phyloP scores from a whole-genome alignment of 345 rosid species.

The Pistacia vera region DNA sequence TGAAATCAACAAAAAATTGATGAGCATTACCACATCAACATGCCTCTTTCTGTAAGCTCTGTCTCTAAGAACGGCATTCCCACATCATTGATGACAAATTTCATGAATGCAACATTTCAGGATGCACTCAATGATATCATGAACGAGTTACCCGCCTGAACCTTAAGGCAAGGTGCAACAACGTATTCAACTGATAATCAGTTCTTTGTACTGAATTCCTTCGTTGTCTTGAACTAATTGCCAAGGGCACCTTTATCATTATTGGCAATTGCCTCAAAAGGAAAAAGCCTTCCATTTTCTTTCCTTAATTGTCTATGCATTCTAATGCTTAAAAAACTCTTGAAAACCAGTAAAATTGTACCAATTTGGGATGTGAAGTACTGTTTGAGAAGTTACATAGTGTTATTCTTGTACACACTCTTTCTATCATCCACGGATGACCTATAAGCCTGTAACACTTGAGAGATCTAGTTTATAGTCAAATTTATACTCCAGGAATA shows the following conservation, averaged over 20 bases:
- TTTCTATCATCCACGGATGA: not conserved
- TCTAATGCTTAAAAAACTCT: not conserved
- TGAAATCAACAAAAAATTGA: not conserved
- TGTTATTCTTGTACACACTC: too few species aligned
- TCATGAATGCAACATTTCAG: conserved; percentile 18
- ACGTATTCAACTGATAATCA: not conserved
- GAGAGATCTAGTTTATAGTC: not conserved
- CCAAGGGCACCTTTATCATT: conserved; percentile 6
- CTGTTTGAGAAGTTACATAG: not conserved
- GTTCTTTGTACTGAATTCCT: not conserved
- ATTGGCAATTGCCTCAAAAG: conserved; percentile 4
- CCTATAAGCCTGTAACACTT: not conserved
- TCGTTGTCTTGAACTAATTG: not conserved
- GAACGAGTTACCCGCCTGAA: conserved; percentile 4
- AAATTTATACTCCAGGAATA: too few species aligned
- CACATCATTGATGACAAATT: not conserved
- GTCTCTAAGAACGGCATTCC: conserved; percentile 9
- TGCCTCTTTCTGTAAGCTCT: not conserved
- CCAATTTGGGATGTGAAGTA: not conserved
- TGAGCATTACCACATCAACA: conserved; percentile 10
- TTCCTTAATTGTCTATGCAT: not conserved
- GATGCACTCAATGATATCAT: conserved; percentile 11
- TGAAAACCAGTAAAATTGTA: too few species aligned
- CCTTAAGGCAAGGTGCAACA: conserved; percentile 19
- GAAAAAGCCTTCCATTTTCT: conserved; percentile 16